These are phyloP conservation scores for Hevea brasiliensis DNA, from an alignment of 345 rosid species.

Conservation along the genomic window DNA sequence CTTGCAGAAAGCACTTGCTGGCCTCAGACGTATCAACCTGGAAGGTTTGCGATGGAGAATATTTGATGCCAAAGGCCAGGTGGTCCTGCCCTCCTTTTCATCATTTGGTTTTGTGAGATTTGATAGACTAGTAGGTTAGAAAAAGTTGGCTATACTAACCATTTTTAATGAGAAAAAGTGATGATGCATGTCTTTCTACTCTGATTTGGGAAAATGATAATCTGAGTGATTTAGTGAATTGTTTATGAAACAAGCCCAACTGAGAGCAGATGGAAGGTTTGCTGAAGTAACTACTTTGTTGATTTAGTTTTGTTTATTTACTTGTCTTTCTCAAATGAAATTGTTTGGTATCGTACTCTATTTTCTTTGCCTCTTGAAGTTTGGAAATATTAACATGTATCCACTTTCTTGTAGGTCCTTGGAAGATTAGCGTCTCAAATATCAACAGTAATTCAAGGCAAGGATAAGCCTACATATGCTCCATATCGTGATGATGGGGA, in stretches of 20 bases:
- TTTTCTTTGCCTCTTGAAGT: background rate
- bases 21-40: slow-evolving; percentile 78
- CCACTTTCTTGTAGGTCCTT: slow-evolving; percentile 54
- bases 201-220: background rate
- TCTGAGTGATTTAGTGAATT: background rate
- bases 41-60: slow-evolving; percentile 97
- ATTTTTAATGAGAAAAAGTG: background rate
- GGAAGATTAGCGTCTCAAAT: slow-evolving; percentile 96
- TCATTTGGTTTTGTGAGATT: background rate
- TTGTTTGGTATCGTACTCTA: background rate
- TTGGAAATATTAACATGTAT: background rate
- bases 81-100: slow-evolving; percentile 15
- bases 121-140: background rate
- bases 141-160: background rate
- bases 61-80: slow-evolving; percentile 99
- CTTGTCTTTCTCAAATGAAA: background rate
- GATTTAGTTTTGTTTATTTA: background rate
- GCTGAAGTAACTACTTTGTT: slow-evolving; percentile 1
- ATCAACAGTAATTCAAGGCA: slow-evolving; percentile 89
- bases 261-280: background rate
- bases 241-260: background rate
- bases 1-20: slow-evolving; percentile 92
- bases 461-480: slow-evolving; percentile 91
- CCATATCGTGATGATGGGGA: slow-evolving; percentile 95
- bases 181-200: background rate